phyloP scores from a whole-genome alignment of 495 filamentous ascomycete genomes.

The Haplographium delicatum region DNA sequence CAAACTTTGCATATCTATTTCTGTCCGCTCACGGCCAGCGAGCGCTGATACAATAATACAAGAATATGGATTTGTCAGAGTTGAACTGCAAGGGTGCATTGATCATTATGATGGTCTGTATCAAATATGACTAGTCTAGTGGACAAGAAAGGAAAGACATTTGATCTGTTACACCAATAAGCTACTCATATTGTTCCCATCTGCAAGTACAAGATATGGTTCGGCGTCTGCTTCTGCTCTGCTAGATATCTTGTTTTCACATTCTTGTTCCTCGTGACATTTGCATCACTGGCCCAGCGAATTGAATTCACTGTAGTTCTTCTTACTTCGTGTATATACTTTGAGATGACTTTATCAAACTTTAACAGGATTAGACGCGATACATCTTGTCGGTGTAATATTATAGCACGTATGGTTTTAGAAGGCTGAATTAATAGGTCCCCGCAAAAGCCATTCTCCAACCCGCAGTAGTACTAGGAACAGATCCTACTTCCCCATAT shows the following conservation, averaged over 20 bases:
- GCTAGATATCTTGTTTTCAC: slow-evolving; percentile 13
- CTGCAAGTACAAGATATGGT: slow-evolving; percentile 10
- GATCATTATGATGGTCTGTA: slow-evolving; percentile 16
- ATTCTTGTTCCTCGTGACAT: slow-evolving; percentile 16
- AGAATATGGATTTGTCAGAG: slow-evolving; percentile 24
- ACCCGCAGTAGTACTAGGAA: no score
- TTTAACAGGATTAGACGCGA: no score
- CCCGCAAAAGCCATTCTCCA: no score
- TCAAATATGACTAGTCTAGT: slow-evolving; percentile 16
- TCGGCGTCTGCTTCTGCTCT: slow-evolving; percentile 9
- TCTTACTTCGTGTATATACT: slow-evolving; percentile 19
- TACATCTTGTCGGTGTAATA: background rate
- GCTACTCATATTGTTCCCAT: slow-evolving; percentile 4
- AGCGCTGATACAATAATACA: background rate
- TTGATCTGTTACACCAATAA: slow-evolving; percentile 23
- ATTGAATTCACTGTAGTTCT: slow-evolving; percentile 20
- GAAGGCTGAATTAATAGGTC: background rate
- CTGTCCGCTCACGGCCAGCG: background rate
- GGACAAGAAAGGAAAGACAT: slow-evolving; percentile 24
- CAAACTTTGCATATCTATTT: slow-evolving; percentile 19
- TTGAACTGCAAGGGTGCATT: slow-evolving; percentile 16
- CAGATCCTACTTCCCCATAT: no score
- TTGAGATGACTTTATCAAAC: background rate
- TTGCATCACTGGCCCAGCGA: slow-evolving; percentile 16
- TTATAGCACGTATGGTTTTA: background rate